These are phyloP conservation scores for Exophiala aquamarina DNA, from an alignment of 2,329 filamentous ascomycete species.

Conservation along the genomic window DNA sequence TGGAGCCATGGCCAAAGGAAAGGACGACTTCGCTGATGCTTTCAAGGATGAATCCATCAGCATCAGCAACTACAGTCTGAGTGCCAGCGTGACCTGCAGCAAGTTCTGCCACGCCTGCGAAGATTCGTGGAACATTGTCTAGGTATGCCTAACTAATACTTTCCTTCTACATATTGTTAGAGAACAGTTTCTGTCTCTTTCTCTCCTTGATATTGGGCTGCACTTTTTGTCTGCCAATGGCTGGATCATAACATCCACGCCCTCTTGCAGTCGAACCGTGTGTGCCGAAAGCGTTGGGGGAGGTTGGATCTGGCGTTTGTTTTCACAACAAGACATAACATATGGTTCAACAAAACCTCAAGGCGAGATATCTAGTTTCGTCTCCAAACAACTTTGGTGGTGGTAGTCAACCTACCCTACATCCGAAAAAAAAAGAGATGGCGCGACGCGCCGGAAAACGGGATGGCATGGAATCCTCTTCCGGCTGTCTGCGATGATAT, in stretches of 20 bases:
- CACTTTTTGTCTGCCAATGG: constrained; percentile 33
- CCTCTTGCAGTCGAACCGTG: constrained; percentile 42
- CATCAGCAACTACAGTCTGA: constrained; percentile 97
- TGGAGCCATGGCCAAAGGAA: constrained; percentile 96
- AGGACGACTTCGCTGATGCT: constrained; percentile 90
- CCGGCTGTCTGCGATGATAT: background rate
- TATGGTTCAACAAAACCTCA: constrained; percentile 66
- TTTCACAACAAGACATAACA: constrained; percentile 80
- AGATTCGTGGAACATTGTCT: constrained; percentile 93
- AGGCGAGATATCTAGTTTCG: constrained; percentile 45
- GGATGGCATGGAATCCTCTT: no score
- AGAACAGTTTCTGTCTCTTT: constrained; percentile 12
- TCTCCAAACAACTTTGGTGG: constrained; percentile 27
- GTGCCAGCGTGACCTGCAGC: constrained; percentile 96
- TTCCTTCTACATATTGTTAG: background rate
- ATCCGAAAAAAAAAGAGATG: constrained; percentile 27
- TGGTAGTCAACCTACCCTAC: constrained; percentile 27
- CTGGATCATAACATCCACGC: constrained; percentile 73
- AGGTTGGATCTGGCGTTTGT: constrained; percentile 69
- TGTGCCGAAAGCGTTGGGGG: constrained; percentile 53
- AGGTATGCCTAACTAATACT: constrained; percentile 29
- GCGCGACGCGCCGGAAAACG: background rate
- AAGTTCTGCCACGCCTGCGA: constrained; percentile 99
- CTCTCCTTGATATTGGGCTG: constrained; percentile 16
- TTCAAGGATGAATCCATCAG: constrained; percentile 97